Evolutionary conservation across 1,139 yeast species (phyloP), one percentile per base, ranked within the genome.

Genomic region (Casaregolazyma suthepensis): DNA sequence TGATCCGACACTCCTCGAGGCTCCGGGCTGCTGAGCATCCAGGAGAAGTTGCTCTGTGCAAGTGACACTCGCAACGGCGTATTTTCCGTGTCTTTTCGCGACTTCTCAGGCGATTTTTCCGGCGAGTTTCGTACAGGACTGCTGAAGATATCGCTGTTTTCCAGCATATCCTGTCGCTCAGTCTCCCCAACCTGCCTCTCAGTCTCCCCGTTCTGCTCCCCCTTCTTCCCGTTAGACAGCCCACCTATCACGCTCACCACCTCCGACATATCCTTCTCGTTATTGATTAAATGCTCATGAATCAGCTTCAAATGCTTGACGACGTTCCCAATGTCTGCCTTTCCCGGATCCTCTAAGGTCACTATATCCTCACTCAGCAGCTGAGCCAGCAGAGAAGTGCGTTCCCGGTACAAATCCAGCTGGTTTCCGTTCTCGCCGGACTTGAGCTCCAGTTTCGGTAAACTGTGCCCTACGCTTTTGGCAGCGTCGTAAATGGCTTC

Each of bases 401-500:
- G 22, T 22, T 18, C 23, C 23, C 29, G 20, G 22, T 46, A 35
- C 17, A 13, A 20, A 15, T 37, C 38, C 7, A 46, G 18, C 43
- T 47, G 37, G 5, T 40, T 43, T 19, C 15, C 18, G 9, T 47
- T 19, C 10, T 47, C 43, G 5, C 15, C 29, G n/a, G 26, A 18
- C 19, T 35, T 13, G 3, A 10, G 15, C 13, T 19, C 18, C 15
- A 26, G 9, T 17, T 42, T 22, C 22, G 50, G 44, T 15, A 47
- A 29, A 18, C 29, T 47, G n/a, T 47, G 50, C 13, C 50, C 50
- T 6, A 47, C 50, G 37, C 53, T 56, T 43, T 56, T 59, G 2
- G 65, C 63, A 2, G 63, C 66, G n/a, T 53, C 60, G 5, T 59
- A 52, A 1, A 62, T n/a, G 13, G 62, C 52, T 10, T 62, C 65